These are phyloP conservation scores for Croton laevigatus DNA, from an alignment of 441 rosid species.

Conservation along the genomic window DNA sequence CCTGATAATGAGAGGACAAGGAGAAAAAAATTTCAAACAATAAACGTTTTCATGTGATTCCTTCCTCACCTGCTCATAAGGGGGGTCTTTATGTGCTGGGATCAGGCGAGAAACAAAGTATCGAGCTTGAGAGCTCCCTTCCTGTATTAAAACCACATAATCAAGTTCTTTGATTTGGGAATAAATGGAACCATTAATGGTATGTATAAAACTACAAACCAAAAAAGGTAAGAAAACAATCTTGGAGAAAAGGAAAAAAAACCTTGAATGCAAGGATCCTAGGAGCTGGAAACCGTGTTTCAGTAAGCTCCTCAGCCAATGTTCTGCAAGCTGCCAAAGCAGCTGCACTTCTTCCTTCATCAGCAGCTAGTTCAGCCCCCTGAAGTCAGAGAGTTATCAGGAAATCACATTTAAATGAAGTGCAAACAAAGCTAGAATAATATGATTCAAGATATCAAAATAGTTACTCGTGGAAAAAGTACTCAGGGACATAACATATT, in stretches of 20 bases:
- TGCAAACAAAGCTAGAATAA: not conserved
- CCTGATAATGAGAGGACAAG: too few species aligned
- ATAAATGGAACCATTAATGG: not conserved
- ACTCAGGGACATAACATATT: not conserved
- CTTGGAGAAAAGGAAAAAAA: constrained; percentile 13
- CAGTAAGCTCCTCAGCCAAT: constrained; percentile 91
- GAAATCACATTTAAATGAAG: not conserved
- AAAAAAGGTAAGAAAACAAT: constrained; percentile 4
- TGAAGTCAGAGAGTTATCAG: constrained; percentile 28
- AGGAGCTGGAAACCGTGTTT: constrained; percentile 92
- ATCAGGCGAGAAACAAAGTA: constrained; percentile 87
- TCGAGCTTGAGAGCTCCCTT: constrained; percentile 93
- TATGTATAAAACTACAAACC: not conserved
- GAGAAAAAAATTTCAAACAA: not conserved
- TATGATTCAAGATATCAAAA: not conserved
- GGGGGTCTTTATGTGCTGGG: constrained; percentile 98
- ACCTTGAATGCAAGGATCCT: constrained; percentile 96
- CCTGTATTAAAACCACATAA: constrained; percentile 45
- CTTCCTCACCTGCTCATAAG: constrained; percentile 81
- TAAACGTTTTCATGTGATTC: not conserved
- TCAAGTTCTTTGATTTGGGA: constrained; percentile 14
- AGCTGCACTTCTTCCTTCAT: constrained; percentile 83
- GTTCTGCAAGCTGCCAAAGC: constrained; percentile 95
- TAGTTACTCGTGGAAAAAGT: not conserved
- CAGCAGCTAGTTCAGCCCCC: constrained; percentile 92